Percentiles rank a stretch among this genome's conserved stretches.
Evolutionary conservation across 2,329 filamentous ascomycete species (phyloP).

Genomic region (Chaetothyriales sp.): DNA sequence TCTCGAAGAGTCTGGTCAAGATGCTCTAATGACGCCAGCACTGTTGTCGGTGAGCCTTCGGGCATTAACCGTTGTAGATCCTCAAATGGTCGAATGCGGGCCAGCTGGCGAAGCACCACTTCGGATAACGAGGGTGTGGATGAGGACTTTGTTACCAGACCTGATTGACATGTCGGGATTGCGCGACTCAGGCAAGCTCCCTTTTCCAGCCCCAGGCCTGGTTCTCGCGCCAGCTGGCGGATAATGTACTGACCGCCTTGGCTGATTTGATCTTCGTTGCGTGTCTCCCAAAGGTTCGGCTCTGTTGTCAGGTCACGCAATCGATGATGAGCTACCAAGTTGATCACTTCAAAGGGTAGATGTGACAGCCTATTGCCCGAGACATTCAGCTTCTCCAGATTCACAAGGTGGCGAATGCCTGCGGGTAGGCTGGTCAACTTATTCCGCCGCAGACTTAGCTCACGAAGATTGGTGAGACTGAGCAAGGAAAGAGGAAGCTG

Average conservation of each 20-base stretch:
- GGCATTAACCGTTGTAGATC: conserved; percentile 26
- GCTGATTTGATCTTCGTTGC: neutral
- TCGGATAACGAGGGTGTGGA: conserved; percentile 31
- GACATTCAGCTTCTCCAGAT: conserved; percentile 33
- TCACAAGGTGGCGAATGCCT: conserved; percentile 28
- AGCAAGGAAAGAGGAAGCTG: conserved; percentile 29
- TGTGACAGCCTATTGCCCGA: conserved; percentile 30
- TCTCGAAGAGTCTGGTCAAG: conserved; percentile 24
- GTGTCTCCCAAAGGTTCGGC: conserved; percentile 12
- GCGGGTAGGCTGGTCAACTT: conserved; percentile 29
- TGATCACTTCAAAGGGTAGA: conserved; percentile 34
- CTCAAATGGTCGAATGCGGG: conserved; percentile 25
- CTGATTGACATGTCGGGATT: conserved; percentile 19
- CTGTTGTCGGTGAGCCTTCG: conserved; percentile 22
- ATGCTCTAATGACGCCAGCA: conserved; percentile 24
- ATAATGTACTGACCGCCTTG: neutral
- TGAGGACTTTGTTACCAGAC: conserved; percentile 4
- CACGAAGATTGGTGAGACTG: conserved; percentile 27
- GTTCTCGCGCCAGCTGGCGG: neutral
- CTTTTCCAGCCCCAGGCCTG: neutral
- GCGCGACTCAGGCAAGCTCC: conserved; percentile 18
- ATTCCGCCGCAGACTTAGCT: conserved; percentile 35
- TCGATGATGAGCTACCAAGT: conserved; percentile 21
- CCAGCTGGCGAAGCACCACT: conserved; percentile 25
- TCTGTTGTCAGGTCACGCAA: conserved; percentile 7